These are phyloP conservation scores for Filosporella fistucella DNA, from an alignment of 495 filamentous ascomycete genomes.

Conservation along the genomic window DNA sequence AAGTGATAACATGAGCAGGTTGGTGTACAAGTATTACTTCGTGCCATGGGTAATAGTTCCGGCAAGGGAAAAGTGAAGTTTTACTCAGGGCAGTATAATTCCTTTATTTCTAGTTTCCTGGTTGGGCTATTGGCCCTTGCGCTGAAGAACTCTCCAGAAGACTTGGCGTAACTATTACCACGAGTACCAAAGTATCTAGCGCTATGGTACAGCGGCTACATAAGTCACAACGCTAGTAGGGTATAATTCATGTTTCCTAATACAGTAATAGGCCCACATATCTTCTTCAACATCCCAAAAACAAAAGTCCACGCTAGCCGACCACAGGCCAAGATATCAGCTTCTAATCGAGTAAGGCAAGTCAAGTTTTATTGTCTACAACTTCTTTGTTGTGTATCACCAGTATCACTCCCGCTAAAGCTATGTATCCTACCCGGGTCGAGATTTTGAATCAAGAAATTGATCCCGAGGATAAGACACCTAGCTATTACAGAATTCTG, in stretches of 20 bases:
- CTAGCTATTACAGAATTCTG: constrained; percentile 24
- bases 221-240: neutral
- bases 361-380: constrained; percentile 6
- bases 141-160: too few relatives aligned
- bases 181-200: too few relatives aligned
- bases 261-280: constrained; percentile 4
- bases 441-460: constrained; percentile 20
- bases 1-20: too few relatives aligned
- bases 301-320: neutral
- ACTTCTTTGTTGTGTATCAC: constrained; percentile 9
- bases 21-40: too few relatives aligned
- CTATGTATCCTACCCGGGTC: constrained; percentile 13
- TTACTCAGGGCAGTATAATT: too few relatives aligned
- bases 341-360: constrained; percentile 11
- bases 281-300: constrained; percentile 1
- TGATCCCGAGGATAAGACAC: constrained; percentile 14
- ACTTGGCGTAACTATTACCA: too few relatives aligned
- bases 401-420: too few relatives aligned
- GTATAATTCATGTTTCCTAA: constrained; percentile 4
- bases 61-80: too few relatives aligned
- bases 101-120: too few relatives aligned
- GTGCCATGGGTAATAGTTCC: too few relatives aligned
- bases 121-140: too few relatives aligned
- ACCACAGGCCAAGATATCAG: constrained; percentile 11
- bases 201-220: neutral